Evolutionary conservation across 1,284 basidiomycete genomes (phyloP), one percentile per base, ranked within the genome.

Genomic region (Tetrapyrgos nigripes): DNA sequence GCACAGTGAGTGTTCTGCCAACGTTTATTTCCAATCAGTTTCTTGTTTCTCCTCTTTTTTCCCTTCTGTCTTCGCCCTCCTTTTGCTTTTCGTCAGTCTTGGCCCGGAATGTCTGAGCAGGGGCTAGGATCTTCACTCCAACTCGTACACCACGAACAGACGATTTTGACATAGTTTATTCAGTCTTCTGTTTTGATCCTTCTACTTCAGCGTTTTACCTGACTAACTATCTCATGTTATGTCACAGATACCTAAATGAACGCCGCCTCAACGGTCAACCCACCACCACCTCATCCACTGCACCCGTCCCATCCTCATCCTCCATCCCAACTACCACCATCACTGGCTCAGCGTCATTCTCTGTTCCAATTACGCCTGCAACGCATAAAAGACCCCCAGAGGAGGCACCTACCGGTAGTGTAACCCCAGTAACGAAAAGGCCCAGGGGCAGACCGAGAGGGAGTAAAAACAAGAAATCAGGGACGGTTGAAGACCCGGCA

Each of bases 1-100:
- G 79, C 83, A 24, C 84, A 87, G 90, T 92, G 68, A 75, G 86
- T 83, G 26, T 53, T 52, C 14, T 29, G 1, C 43, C 37, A 17
- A 50, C 47, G 31, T 27, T 47, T 13, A 29, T 44, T 51, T 11
- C 29, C 2, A 13, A 23, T 5, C 21, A 19, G 13, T 43, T 23
- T 43, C 3, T 52, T 47, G 44, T 31, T n/a, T n/a, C n/a, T n/a
- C n/a, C 54, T 17, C 19, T 31, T 19, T 28, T 33, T 31, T 8
- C 49, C 40, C 24, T 48, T 19, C 40, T 31, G 14, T 27, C 29
- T 48, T 53, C 52, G 23, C 29, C 52, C 29, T 57, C 33, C 43
- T 10, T 31, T 49, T 28, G 50, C 60, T 31, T 21, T 40, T 26
- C n/a, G 17, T 50, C 19, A 45, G 14, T 46, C 53, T 35, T 28